Base-by-base conservation (phyloP, 176 grass and related monocot species). In the Luzula sylvatica region DNA sequence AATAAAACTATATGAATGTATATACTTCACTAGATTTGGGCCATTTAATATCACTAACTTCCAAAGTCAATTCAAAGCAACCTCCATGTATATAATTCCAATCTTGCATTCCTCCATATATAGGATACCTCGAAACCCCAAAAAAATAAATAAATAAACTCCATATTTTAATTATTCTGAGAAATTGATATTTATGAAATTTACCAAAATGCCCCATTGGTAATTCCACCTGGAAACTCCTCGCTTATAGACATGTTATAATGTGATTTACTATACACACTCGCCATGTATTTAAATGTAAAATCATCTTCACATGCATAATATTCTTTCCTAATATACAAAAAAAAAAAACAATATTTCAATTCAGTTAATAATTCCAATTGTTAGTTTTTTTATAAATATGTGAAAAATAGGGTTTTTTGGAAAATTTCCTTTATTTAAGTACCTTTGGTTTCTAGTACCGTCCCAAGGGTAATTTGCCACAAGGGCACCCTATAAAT, bases 401-500 rank as follows among this genome's bases (percentile, higher is more conserved):
- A 18, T 59, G 30, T 27, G 8, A 26, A 18, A 21, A n/a, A n/a
- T n/a, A n/a, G n/a, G n/a, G n/a, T n/a, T n/a, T n/a, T n/a, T n/a
- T n/a, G n/a, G n/a, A n/a, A n/a, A n/a, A n/a, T n/a, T n/a, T n/a
- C n/a, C n/a, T n/a, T n/a, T n/a, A n/a, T n/a, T 18, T n/a, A 19
- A 52, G 13, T 35, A 85, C 90, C 77, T 75, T 76, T 66, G 81
- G 66, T 86, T 70, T 82, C 59, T 55, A 64, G 90, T 82, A 52
- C 90, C 90, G 70, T 95, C 90, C 90, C 90, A 95, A 50, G 90
- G 90, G 75, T 96, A 96, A 76, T 96, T 96, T 68, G 80, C 90
- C 68, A 96, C 84, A 79, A 89, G 90, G 26, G 90, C 90, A 52
- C 90, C 90, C 90, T 89, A 52, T 23, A 82, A 63, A 78, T 29